Evolutionary conservation across 2,329 filamentous ascomycete species (phyloP).

Genomic region (Paraconiothyrium sp.): DNA sequence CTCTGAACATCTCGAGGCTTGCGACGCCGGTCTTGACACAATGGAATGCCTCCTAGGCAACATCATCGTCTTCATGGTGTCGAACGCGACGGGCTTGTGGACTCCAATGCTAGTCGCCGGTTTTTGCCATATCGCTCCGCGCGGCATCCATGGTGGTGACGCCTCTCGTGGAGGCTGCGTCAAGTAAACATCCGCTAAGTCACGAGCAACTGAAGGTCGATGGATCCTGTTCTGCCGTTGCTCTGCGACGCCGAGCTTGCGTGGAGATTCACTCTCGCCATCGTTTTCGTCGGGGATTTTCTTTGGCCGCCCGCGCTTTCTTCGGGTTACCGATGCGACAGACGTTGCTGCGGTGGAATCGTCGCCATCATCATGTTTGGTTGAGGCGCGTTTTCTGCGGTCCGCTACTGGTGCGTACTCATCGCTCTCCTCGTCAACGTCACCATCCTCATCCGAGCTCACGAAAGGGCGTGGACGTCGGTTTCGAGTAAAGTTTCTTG

Average conservation of each 20-base stretch:
- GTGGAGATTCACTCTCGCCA: slow-evolving; percentile 28
- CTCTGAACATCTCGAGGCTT: slow-evolving; percentile 22
- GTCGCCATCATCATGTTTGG: slow-evolving; percentile 18
- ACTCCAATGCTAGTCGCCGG: slow-evolving; percentile 39
- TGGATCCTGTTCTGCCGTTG: slow-evolving; percentile 56
- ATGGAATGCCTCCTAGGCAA: slow-evolving; percentile 38
- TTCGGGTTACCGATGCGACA: slow-evolving; percentile 24
- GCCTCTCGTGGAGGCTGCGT: slow-evolving; percentile 56
- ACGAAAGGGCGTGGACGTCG: slow-evolving; percentile 34
- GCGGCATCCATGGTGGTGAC: slow-evolving; percentile 55
- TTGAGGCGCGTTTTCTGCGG: slow-evolving; percentile 22
- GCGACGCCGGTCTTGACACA: slow-evolving; percentile 33
- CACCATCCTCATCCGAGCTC: slow-evolving; percentile 38
- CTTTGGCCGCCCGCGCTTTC: slow-evolving; percentile 24
- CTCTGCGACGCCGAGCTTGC: slow-evolving; percentile 34
- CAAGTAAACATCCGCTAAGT: slow-evolving; percentile 53
- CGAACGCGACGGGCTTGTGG: slow-evolving; percentile 27
- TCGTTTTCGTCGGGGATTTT: slow-evolving; percentile 22
- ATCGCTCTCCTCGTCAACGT: slow-evolving; percentile 22
- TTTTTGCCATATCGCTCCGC: slow-evolving; percentile 60
- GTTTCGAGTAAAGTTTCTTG: slow-evolving; percentile 25
- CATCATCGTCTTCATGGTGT: slow-evolving; percentile 37
- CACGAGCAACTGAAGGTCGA: slow-evolving; percentile 51
- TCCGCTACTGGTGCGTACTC: slow-evolving; percentile 18
- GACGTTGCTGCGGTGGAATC: slow-evolving; percentile 20